phyloP scores from a whole-genome alignment of 1,284 basidiomycete genomes.

The Fistulinella cinereoalba region DNA sequence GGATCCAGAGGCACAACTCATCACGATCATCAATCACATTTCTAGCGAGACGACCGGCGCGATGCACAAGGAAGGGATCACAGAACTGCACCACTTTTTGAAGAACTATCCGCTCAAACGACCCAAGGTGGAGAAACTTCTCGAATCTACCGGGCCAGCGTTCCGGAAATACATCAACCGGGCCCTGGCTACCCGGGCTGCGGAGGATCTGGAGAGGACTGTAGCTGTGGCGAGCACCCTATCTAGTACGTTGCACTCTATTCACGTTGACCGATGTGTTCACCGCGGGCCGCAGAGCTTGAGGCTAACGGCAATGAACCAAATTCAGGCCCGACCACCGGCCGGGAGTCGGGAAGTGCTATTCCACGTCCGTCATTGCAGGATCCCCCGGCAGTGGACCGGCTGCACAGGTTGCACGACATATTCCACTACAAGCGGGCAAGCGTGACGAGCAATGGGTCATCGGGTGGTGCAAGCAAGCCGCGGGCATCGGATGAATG shows the following conservation, averaged over 20 bases:
- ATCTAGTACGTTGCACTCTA: slow-evolving; percentile 54
- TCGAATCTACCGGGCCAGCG: slow-evolving; percentile 77
- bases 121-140: slow-evolving; percentile 78
- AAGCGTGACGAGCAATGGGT: slow-evolving; percentile 62
- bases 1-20: slow-evolving; percentile 75
- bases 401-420: slow-evolving; percentile 70
- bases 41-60: slow-evolving; percentile 84
- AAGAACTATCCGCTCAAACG: slow-evolving; percentile 90
- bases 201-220: slow-evolving; percentile 78
- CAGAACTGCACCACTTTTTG: slow-evolving; percentile 92
- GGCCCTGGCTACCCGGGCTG: slow-evolving; percentile 77
- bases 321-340: slow-evolving; percentile 25
- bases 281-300: slow-evolving; percentile 46
- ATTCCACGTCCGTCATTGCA: slow-evolving; percentile 31
- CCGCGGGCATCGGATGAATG: slow-evolving; percentile 21
- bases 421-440: slow-evolving; percentile 76
- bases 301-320: slow-evolving; percentile 53
- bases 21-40: slow-evolving; percentile 86
- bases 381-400: slow-evolving; percentile 49
- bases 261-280: slow-evolving; percentile 9
- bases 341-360: slow-evolving; percentile 23
- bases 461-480: slow-evolving; percentile 38
- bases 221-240: slow-evolving; percentile 75
- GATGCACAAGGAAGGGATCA: slow-evolving; percentile 87
- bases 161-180: slow-evolving; percentile 85